phyloP scores from a whole-genome alignment of 345 rosid species.

The Sonneratia caseolaris region DNA sequence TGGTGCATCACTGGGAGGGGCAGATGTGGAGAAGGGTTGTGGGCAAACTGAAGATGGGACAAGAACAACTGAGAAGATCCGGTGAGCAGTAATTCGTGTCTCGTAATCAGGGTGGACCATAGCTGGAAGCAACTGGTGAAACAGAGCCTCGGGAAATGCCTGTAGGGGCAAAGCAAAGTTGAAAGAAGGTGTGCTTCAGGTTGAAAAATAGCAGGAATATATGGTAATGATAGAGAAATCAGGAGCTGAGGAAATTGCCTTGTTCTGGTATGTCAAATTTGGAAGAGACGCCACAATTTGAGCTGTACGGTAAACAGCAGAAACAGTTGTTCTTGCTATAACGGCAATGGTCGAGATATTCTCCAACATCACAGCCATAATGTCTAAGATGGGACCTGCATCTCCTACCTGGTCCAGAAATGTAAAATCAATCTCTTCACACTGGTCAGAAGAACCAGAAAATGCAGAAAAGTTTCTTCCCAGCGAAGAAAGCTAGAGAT shows the following conservation, averaged over 20 bases:
- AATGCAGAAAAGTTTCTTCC: neutral
- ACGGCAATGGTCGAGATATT: constrained; percentile 66
- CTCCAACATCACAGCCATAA: constrained; percentile 87
- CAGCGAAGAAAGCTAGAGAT: neutral
- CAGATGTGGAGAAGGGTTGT: constrained; percentile 39
- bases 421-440: constrained; percentile 7
- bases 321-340: constrained; percentile 65
- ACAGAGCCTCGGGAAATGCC: constrained; percentile 94
- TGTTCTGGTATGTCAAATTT: constrained; percentile 66
- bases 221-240: neutral
- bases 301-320: constrained; percentile 84
- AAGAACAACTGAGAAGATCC: constrained; percentile 85
- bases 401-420: constrained; percentile 67
- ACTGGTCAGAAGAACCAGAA: neutral
- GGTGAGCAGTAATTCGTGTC: constrained; percentile 85
- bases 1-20: constrained; percentile 22
- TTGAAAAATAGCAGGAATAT: neutral
- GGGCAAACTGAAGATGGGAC: constrained; percentile 85
- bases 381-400: constrained; percentile 83
- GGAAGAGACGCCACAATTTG: constrained; percentile 84
- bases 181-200: constrained; percentile 4
- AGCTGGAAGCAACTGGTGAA: constrained; percentile 84
- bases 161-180: constrained; percentile 17
- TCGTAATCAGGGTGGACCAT: constrained; percentile 97
- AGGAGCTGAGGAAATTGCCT: constrained; percentile 34